Conservation (phyloP, 495 filamentous ascomycete species). For the Paragyromitra xinjiangensis region DNA sequence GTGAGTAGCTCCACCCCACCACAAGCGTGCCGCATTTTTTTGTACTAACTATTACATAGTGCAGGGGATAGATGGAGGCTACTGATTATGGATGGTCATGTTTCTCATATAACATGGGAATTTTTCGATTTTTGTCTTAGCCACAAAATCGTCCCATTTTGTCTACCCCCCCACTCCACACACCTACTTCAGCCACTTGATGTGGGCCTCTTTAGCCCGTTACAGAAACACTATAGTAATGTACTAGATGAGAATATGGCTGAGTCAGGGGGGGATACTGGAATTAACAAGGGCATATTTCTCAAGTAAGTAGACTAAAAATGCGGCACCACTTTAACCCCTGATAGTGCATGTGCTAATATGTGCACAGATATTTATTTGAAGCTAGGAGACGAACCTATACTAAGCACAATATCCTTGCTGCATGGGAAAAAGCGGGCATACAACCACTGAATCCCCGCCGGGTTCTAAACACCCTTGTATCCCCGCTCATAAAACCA, state of each 20-base stretch:
- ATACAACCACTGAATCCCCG: conserved; percentile 27
- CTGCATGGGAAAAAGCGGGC: conserved; percentile 6
- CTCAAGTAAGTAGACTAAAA: conserved; percentile 7
- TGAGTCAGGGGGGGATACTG: conserved; percentile 1
- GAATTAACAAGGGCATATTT: conserved; percentile 30
- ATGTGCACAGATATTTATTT: conserved; percentile 6
- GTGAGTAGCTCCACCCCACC: neutral
- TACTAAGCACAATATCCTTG: conserved; percentile 11
- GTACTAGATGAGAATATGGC: conserved; percentile 29
- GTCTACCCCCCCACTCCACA: conserved; percentile 33
- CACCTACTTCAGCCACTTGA: conserved; percentile 42
- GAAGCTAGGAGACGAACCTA: neutral
- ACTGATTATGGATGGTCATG: conserved; percentile 46
- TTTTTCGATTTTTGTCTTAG: conserved; percentile 35
- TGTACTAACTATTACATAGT: conserved; percentile 11
- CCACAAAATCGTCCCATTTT: conserved; percentile 26
- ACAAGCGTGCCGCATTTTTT: neutral
- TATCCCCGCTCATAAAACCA: neutral
- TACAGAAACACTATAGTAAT: conserved; percentile 25
- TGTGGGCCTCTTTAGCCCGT: conserved; percentile 36
- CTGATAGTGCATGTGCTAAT: conserved; percentile 1
- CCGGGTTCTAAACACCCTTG: neutral
- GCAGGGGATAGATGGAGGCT: neutral
- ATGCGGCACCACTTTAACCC: too few species aligned
- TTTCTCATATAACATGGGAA: conserved; percentile 27